A percentile compares a stretch with the other conserved stretches of the same genome.
Conservation (phyloP, 73 alveolate genomes). For the Loxodes magnus region DNA sequence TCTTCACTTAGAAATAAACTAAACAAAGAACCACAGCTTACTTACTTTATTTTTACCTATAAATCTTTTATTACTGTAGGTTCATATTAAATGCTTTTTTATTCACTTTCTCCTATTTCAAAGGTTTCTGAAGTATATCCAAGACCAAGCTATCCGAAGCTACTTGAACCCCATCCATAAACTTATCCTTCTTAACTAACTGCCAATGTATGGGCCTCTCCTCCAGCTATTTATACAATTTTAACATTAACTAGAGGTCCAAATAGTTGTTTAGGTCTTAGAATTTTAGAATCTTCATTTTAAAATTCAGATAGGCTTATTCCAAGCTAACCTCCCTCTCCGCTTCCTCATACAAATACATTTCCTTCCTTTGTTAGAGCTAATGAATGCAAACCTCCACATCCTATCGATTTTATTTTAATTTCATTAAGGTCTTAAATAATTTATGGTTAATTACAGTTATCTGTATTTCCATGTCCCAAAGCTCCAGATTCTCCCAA, state of each 20-base stretch:
- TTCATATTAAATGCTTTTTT: conserved; percentile 41
- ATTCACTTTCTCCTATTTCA: conserved; percentile 80
- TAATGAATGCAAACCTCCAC: conserved; percentile 86
- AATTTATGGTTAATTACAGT: conserved; percentile 34
- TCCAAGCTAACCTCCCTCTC: conserved; percentile 58
- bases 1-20: conserved; percentile 56
- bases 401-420: conserved; percentile 46
- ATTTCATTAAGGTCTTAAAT: conserved; percentile 43
- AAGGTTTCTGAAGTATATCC: conserved; percentile 79
- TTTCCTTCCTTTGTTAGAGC: conserved; percentile 63
- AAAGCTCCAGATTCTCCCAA: conserved; percentile 44
- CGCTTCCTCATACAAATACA: conserved; percentile 80
- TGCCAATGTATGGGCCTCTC: conserved; percentile 86
- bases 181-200: conserved; percentile 54
- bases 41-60: conserved; percentile 30
- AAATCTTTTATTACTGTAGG: conserved; percentile 52
- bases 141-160: conserved; percentile 44
- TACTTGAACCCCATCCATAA: conserved; percentile 77
- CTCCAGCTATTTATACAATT: conserved; percentile 75
- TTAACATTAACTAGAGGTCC: conserved; percentile 59
- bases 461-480: conserved; percentile 35
- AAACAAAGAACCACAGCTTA: conserved; percentile 67
- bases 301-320: conserved; percentile 36
- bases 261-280: conserved; percentile 47
- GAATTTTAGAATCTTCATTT: conserved; percentile 25